phyloP scores from a whole-genome alignment of 148 eudicot genomes.

The Spergularia marina region DNA sequence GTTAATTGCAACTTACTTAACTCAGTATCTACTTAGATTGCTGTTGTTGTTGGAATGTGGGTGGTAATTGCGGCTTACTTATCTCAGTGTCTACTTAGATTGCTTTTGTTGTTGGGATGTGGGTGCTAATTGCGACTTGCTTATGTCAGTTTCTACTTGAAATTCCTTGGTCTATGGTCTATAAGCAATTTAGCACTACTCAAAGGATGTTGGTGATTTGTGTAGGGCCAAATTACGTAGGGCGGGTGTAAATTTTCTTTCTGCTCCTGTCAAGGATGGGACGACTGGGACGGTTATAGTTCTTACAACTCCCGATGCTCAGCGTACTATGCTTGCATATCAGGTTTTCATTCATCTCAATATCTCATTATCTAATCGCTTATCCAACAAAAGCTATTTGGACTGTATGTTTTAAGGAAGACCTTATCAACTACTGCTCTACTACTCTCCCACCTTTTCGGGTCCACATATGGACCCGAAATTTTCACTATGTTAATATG shows the following conservation, averaged over 20 bases:
- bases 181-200: neutral
- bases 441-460: too few species aligned
- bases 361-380: neutral
- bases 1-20: neutral
- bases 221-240: slow-evolving; percentile 72
- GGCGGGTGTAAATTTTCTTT: slow-evolving; percentile 91
- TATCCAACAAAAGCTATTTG: neutral
- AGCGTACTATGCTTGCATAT: slow-evolving; percentile 98
- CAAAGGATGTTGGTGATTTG: neutral
- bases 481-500: too few species aligned
- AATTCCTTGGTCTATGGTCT: neutral
- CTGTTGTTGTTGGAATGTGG: too few species aligned
- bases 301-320: slow-evolving; percentile 97
- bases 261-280: slow-evolving; percentile 88
- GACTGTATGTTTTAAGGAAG: neutral
- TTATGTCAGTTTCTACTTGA: neutral
- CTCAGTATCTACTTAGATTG: too few species aligned
- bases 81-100: too few species aligned
- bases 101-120: neutral
- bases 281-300: slow-evolving; percentile 98
- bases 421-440: neutral
- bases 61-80: too few species aligned
- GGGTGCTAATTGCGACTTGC: neutral
- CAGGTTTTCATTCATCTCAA: slow-evolving; percentile 44
- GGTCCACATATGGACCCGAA: too few species aligned